These are phyloP conservation scores for Mucuna pruriens DNA, from an alignment of 306 rosid genomes.

Conservation along the genomic window DNA sequence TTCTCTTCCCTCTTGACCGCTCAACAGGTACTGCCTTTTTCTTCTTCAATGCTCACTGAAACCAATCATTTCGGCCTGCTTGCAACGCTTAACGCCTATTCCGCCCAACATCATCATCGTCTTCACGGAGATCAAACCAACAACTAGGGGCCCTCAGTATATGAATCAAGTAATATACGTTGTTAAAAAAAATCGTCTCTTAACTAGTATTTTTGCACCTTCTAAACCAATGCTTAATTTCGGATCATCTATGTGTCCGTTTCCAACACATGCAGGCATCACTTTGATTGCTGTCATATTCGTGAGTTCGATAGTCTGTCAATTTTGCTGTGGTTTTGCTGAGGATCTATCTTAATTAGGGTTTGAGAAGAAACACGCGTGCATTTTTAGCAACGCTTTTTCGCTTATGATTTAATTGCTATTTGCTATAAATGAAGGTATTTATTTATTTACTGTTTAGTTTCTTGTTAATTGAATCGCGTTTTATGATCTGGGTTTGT, in stretches of 20 bases:
- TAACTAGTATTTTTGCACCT: no score
- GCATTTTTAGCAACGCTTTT: background rate
- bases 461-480: background rate
- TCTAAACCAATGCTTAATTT: no score
- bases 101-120: background rate
- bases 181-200: no score
- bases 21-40: no score
- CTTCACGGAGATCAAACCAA: background rate
- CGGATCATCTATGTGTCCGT: background rate
- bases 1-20: background rate
- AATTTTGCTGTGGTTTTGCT: conserved; percentile 34
- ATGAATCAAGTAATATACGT: no score
- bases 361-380: conserved; percentile 41
- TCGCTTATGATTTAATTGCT: background rate
- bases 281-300: conserved; percentile 50
- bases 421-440: background rate
- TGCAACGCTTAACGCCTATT: background rate
- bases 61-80: background rate
- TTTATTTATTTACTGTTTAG: background rate
- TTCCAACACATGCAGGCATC: conserved; percentile 41
- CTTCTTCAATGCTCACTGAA: no score
- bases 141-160: background rate
- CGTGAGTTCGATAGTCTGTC: conserved; percentile 33
- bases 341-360: conserved; percentile 41
- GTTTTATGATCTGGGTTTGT: background rate